A percentile compares a stretch with the other conserved stretches of the same genome.
Conservation (phyloP, 306 rosid genomes). For the Albizia julibrissin region DNA sequence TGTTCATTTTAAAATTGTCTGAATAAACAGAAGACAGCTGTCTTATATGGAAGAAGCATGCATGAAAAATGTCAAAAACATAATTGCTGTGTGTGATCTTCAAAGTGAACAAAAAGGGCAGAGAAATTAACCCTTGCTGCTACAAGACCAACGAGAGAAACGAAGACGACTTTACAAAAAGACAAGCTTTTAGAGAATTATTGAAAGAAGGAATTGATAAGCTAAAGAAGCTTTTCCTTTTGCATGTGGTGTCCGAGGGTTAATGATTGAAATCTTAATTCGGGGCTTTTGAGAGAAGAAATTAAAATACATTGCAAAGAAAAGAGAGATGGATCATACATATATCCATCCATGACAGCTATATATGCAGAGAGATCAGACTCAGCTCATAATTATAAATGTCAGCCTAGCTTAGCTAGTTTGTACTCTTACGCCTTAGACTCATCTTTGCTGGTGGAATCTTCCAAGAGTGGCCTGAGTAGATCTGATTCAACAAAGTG, state of each 20-base stretch:
- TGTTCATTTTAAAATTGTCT: slow-evolving; percentile 32
- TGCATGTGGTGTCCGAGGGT: slow-evolving; percentile 97
- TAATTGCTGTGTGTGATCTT: slow-evolving; percentile 37
- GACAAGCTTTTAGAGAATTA: slow-evolving; percentile 54
- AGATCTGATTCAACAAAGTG: slow-evolving; percentile 44
- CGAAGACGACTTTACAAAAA: slow-evolving; percentile 35
- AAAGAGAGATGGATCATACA: slow-evolving; percentile 13
- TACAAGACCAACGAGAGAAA: slow-evolving; percentile 21
- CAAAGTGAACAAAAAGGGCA: slow-evolving; percentile 37
- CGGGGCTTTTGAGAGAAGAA: slow-evolving; percentile 66
- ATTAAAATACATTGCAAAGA: slow-evolving; percentile 28
- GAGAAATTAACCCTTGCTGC: slow-evolving; percentile 24
- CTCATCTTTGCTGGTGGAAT: slow-evolving; percentile 63
- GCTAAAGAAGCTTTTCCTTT: slow-evolving; percentile 88
- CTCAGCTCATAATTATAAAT: slow-evolving; percentile 54
- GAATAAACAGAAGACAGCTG: slow-evolving; percentile 44
- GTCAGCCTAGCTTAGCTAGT: slow-evolving; percentile 39
- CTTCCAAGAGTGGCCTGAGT: slow-evolving; percentile 59
- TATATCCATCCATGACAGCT: slow-evolving; percentile 50
- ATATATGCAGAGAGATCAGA: slow-evolving; percentile 25
- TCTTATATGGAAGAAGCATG: slow-evolving; percentile 48
- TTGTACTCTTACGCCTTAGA: slow-evolving; percentile 64
- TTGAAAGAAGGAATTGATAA: slow-evolving; percentile 41
- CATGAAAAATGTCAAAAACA: slow-evolving; percentile 19
- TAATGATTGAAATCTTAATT: slow-evolving; percentile 61